Evolutionary conservation across 176 grass and related monocot species (phyloP), one percentile per base, ranked within the genome.

Genomic region (Oryza longistaminata): DNA sequence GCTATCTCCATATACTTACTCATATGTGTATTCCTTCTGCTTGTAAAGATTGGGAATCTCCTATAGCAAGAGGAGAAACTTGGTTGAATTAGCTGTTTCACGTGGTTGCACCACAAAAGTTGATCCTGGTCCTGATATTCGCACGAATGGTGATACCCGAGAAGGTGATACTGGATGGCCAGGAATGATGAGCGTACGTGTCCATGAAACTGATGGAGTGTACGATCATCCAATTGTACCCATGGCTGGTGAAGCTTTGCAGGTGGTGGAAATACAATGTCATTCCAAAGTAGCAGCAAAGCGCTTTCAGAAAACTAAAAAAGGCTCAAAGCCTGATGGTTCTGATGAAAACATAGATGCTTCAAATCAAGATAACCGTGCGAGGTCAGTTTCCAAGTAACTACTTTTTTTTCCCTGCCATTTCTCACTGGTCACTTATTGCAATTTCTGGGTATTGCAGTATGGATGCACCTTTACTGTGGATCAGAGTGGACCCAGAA

Each of bases 101-200:
- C 84, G 96, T 81, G 83, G 87, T 81, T 92, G 89, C 78, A 92
- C 91, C 67, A 80, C 49, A 90, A 95, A 91, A 55, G 22, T 64
- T 83, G 82, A 80, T 85, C 81, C 75, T 62, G 76, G 42, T 87
- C 77, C 87, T 77, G 89, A 92, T 84, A 87, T 60, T 93, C 71
- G 67, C 12, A 64, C 19, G 3, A 88, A 93, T 75, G 81, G 86
- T 89, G 91, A 91, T 80, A 86, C 76, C 90, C 85, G 75, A 90
- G 95, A 94, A 93, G 80, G 82, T 35, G 89, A 90, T 80, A 66
- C 68, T 85, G 91, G 93, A 86, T 98, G 96, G 93, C 96, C 96
- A 71, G 96, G 96, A 89, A 98, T 98, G 96, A 98, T 98, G 93
- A 98, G 91, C 24, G 77, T 95, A 25, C 93, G 91, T 71, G 89